Evolutionary conservation across 2,329 filamentous ascomycete species (phyloP), one percentile per base, ranked within the genome.

Genomic region (Aspergillus versicolor): DNA sequence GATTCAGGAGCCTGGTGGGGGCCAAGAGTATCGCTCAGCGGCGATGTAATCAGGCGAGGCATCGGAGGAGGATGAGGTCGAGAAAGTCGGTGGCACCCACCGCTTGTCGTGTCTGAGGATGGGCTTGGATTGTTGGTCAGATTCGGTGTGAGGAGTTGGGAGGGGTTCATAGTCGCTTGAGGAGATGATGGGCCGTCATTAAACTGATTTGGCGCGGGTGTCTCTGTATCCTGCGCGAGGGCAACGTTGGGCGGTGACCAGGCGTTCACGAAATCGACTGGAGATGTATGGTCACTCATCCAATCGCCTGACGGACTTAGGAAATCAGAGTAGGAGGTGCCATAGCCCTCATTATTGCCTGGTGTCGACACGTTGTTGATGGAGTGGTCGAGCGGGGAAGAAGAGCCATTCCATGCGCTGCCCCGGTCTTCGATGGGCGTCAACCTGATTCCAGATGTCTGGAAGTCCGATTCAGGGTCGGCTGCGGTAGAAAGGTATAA

Each of bases 401-500:
- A 49, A 11, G 59, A 53, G 11, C 45, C 38, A 41, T 57, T 61
- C 22, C 59, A 62, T 41, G 63, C 57, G 27, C 63, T 57, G 46
- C 54, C 52, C 43, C 61, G 56, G 27, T 64, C 61, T 34, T 63
- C 67, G 21, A 63, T 61, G 1, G 70, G 68, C 4, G 71, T 73
- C 30, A 72, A 50, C 37, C 69, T 66, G 59, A 75, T 66, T 12
- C 66, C 68, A 27, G 67, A 61, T n/a, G 69, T 67, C 42, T 66
- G 64, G 46, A 76, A 72, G 30, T 69, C 67, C 13, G 66, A 63
- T 61, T 78, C 75, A 3, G 66, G 71, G 56, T 73, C 71, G 9
- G 70, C 70, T 7, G 72, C 67, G 9, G 72, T 67, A 13, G 73
- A 72, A 7, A 78, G 70, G 61, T 75, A 77, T 21, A 73, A 70